phyloP scores from a whole-genome alignment of 371 early-diverging fungal species.

The Haplosporangium sp. region DNA sequence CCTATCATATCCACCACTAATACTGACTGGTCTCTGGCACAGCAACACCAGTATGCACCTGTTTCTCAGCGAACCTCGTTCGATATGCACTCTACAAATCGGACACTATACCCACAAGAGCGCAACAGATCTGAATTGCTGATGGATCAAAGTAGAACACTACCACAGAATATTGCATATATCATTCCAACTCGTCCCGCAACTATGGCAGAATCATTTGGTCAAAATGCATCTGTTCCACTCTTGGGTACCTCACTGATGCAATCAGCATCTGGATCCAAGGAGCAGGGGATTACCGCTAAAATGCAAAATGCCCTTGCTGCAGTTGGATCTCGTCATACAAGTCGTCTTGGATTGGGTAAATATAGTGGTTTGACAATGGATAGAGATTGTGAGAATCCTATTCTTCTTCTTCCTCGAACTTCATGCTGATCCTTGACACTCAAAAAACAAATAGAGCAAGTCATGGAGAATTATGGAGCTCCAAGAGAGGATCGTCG shows the following conservation, averaged over 20 bases:
- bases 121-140: conserved; percentile 16
- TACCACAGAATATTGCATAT: conserved; percentile 8
- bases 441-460: conserved; percentile 1
- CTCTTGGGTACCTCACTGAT: conserved; percentile 28
- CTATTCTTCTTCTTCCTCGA: too few species aligned
- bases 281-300: conserved; percentile 29
- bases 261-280: conserved; percentile 17
- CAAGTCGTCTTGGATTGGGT: conserved; percentile 42
- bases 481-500: conserved; percentile 34
- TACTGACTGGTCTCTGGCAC: conserved; percentile 40
- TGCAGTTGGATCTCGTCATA: conserved; percentile 45
- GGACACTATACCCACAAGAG: conserved; percentile 19
- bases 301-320: conserved; percentile 38
- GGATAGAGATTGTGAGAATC: too few species aligned
- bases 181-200: conserved; percentile 14
- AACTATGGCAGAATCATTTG: not conserved
- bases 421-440: too few species aligned
- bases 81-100: conserved; percentile 11
- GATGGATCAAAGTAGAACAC: conserved; percentile 36
- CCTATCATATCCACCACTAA: not conserved
- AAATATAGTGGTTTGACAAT: not conserved
- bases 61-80: conserved; percentile 21
- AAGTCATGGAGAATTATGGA: conserved; percentile 31
- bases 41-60: conserved; percentile 16
- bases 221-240: conserved; percentile 13